phyloP scores from a whole-genome alignment of 208 protist species.

The Crithidia sp. region DNA sequence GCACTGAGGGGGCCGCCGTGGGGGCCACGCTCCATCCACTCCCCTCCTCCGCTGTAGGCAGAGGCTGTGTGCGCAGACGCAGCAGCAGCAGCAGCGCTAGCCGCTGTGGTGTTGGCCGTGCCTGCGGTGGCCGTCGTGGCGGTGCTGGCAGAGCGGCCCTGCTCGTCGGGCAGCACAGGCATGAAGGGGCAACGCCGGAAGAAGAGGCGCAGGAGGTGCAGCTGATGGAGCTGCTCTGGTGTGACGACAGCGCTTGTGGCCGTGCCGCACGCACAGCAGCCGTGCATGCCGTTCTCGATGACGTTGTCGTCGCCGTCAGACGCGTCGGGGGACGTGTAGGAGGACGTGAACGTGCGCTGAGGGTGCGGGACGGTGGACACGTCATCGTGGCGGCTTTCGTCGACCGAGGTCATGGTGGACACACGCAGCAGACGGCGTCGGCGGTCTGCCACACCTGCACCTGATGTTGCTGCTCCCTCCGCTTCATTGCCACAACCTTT shows the following conservation, averaged over 20 bases:
- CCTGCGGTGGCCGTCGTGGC: neutral
- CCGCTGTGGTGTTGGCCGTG: neutral
- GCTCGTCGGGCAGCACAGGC: conserved; percentile 18
- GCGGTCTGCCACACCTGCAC: neutral
- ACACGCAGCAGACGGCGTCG: conserved; percentile 5
- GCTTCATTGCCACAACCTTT: neutral
- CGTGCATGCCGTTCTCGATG: neutral
- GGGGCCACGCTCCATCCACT: neutral
- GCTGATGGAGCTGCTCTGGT: conserved; percentile 8
- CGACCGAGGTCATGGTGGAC: conserved; percentile 9
- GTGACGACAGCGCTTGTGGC: neutral
- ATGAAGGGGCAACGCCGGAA: conserved; percentile 33
- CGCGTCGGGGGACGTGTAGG: neutral
- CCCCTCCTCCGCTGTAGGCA: neutral
- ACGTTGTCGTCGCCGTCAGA: neutral
- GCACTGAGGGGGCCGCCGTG: neutral
- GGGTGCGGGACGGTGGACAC: neutral
- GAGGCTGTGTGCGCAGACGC: neutral
- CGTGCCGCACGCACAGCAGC: neutral
- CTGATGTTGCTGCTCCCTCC: too few relatives aligned
- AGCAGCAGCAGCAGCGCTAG: neutral
- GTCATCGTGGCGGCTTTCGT: conserved; percentile 5
- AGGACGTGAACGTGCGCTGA: neutral
- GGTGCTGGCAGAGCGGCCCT: conserved; percentile 12
- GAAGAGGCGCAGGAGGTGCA: conserved; percentile 19